Base-by-base conservation (phyloP, 2,329 filamentous ascomycete genomes). In the Xylaria sp. region DNA sequence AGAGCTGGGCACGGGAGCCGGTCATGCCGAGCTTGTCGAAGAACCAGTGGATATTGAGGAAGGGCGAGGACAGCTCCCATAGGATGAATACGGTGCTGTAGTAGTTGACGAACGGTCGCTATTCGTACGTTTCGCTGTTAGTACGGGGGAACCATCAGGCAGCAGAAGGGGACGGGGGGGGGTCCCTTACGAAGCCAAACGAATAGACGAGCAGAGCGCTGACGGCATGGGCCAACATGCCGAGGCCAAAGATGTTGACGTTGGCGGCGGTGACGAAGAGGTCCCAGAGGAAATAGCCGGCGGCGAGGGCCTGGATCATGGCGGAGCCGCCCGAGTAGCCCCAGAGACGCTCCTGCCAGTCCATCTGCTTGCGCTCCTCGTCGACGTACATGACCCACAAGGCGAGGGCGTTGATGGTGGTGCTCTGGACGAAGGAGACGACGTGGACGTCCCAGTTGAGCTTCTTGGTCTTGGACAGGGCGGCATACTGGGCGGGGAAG, bases 21-120 rank as follows among this genome's bases (percentile, higher is more conserved):
- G 93, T 96, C 85, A 93, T 89, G 75, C 89, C 86, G 67, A 95
- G 83, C 83, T 97, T 97, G 81, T 97, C 93, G 81, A 92, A 93
- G 83, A 96, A 96, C 93, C 93, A 97, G 83, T 97, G 93, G 77
- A 95, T 87, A 78, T 97, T 97, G 66, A 96, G 85, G 80, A 96
- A 94, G 8, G 93, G 92, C 4, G 91, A 92, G 30, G 92, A 94
- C 45, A 97, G 87, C 80, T 97, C 93, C 87, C 94, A 97, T 66
- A 96, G 89, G 75, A 97, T 93, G 80, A 97, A 97, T 67, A 89
- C 88, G 65, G 87, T 86, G 65, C 87, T 91, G 80, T 96, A 97
- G 83, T 90, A 94, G 82, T 95, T 94, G 72, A 94, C 85, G 76
- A 95, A 94, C 1, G 93, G 93, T 68, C 92, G 86, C 93, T 96